Base-by-base conservation (phyloP, 2,329 filamentous ascomycete species). In the Colletotrichum aenigma region DNA sequence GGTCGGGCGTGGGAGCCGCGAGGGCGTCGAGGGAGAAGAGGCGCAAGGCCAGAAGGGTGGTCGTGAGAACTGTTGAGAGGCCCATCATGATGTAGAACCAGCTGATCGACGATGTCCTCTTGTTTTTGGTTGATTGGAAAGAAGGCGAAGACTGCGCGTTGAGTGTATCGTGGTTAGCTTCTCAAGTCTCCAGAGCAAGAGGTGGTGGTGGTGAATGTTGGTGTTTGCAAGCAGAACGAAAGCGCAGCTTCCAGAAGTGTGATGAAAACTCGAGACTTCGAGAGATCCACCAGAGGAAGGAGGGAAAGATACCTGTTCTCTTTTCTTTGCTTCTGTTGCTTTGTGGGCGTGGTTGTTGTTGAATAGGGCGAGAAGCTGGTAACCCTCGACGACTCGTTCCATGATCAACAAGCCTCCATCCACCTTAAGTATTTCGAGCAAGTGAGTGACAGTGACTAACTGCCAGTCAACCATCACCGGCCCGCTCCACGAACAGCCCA, bases 71-170 rank as follows among this genome's bases (percentile, higher is more conserved):
- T 67, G 84, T 84, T 65, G 86, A 83, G 72, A 89, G 83, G 73
- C 86, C 86, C 87, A 87, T 88, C 79, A 82, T 85, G 81, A 81
- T 76, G 77, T 80, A 84, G 82, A 82, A 79, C 82, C 83, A 84
- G 81, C 80, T 81, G 79, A 74, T 74, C 70, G 75, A 71, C 61
- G 77, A 80, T 79, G 77, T 77, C 71, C 38, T 74, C 61, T 55
- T 70, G 18, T 55, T 32, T 43, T 38, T 66, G 73, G 62, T 28
- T 67, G 76, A 38, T 71, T 32, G 43, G 12, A 75, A 70, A 16
- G 64, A 70, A 21, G 26, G 15, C 61, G 38, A 64, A 58, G 34
- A 70, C 76, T 76, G 52, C n/a, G 52, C n/a, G 34, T 26, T 2
- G 9, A 15, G 56, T 28, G 6, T 30, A 21, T 24, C 32, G 26